Evolutionary conservation across 768 basidiomycete genomes (phyloP).

Genomic region (Lactarius akahatsu): DNA sequence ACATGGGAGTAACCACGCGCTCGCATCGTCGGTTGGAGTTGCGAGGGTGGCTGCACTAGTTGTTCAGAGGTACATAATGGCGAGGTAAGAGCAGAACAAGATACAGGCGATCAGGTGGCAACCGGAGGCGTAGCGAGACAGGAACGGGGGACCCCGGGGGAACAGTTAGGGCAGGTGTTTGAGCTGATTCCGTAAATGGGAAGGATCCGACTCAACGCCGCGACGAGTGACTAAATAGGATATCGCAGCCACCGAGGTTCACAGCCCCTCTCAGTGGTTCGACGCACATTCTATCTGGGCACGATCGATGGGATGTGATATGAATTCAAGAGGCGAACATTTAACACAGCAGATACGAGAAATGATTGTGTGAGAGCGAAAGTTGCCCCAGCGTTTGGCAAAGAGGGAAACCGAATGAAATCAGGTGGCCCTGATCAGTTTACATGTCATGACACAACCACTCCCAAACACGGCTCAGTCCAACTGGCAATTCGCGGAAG

Average conservation of each 20-base stretch:
- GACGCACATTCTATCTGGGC: not conserved
- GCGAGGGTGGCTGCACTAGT: not conserved
- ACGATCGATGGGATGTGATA: constrained; percentile 17
- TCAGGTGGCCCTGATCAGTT: constrained; percentile 24
- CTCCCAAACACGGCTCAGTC: constrained; percentile 29
- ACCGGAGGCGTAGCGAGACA: constrained; percentile 33
- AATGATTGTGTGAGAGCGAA: constrained; percentile 14
- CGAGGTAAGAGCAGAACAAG: no score
- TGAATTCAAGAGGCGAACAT: not conserved
- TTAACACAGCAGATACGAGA: constrained; percentile 15
- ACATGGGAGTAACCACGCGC: not conserved
- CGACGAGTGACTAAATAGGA: constrained; percentile 27
- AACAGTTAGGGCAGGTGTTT: constrained; percentile 23
- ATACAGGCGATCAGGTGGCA: constrained; percentile 25
- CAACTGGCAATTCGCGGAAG: constrained; percentile 31
- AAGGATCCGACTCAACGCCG: constrained; percentile 35
- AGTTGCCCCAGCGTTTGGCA: not conserved
- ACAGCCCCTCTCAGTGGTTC: constrained; percentile 22
- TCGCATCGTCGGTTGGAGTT: not conserved
- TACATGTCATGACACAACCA: constrained; percentile 28
- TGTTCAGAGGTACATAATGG: not conserved
- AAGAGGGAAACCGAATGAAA: not conserved
- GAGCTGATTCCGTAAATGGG: constrained; percentile 30
- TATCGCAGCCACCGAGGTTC: constrained; percentile 21
- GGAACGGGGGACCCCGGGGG: constrained; percentile 29